These are phyloP conservation scores for Kwoniella dejecticola DNA, from an alignment of 768 basidiomycete species.

Conservation along the genomic window DNA sequence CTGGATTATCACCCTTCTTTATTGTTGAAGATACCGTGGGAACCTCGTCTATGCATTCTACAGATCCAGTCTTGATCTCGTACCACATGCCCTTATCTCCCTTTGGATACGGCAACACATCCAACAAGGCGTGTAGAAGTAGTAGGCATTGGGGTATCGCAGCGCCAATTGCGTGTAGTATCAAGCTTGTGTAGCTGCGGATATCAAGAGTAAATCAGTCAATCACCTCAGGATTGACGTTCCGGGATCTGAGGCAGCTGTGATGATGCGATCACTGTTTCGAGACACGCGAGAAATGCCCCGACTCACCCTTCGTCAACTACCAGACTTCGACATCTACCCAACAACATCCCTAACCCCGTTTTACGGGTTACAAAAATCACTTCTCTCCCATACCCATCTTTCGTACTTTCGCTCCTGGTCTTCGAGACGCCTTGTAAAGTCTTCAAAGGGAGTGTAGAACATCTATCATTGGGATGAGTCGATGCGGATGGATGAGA, in stretches of 20 bases:
- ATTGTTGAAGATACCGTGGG: background rate
- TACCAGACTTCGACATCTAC: slow-evolving; percentile 52
- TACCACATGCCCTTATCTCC: slow-evolving; percentile 47
- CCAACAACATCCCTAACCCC: slow-evolving; percentile 49
- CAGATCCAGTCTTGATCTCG: slow-evolving; percentile 51
- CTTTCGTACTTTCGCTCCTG: slow-evolving; percentile 40
- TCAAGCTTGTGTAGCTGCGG: slow-evolving; percentile 42
- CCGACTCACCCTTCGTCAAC: slow-evolving; percentile 54
- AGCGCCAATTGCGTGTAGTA: slow-evolving; percentile 51
- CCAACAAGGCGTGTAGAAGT: slow-evolving; percentile 53
- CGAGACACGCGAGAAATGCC: background rate
- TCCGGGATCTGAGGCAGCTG: too few species aligned
- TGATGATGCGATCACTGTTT: too few species aligned
- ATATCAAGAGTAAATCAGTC: background rate
- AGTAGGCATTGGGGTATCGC: slow-evolving; percentile 54
- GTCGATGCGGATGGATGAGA: slow-evolving; percentile 17
- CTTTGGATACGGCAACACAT: slow-evolving; percentile 53
- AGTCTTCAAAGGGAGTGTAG: slow-evolving; percentile 36
- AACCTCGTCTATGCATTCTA: slow-evolving; percentile 52
- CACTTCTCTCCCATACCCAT: slow-evolving; percentile 48
- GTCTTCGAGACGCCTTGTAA: slow-evolving; percentile 37
- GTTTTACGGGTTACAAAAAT: slow-evolving; percentile 53
- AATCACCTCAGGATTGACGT: too few species aligned
- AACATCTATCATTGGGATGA: background rate
- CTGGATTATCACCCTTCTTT: slow-evolving; percentile 1